Evolutionary conservation across 805 yeast genomes (phyloP), one percentile per base, ranked within the genome.

Genomic region (Zygotorulaspora florentina): DNA sequence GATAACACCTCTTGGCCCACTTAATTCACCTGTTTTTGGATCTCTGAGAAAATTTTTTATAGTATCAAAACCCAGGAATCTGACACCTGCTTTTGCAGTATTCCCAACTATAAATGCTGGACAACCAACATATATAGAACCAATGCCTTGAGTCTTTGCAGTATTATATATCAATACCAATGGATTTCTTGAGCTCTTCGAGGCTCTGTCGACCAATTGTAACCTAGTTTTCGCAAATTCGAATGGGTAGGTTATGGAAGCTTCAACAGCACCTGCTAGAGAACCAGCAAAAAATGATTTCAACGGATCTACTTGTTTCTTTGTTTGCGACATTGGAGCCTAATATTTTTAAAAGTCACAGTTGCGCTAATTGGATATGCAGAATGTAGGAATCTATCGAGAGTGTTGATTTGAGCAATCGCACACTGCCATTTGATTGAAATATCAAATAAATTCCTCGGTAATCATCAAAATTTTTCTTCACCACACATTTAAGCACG

Each of bases 101-200:
- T 91, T 91, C 31, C 99, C 99, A 30, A 90, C 84, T 27, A 91
- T 95, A 60, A 89, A 87, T 0, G 97, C 96, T 1, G 96, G 95
- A 72, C 98, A 91, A 12, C 99, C 99, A 4, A 90, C 90, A 64
- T 91, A 91, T 40, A 91, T 68, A 0, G 96, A 72, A 4, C 79
- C 70, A 0, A 85, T 64, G 17, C 99, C 98, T 62, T 90, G 96
- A 2, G 78, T 75, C 55, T 74, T 80, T 12, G 87, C 89, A 6
- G 86, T 80, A 46, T 79, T 83, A 63, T 79, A 79, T 50, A 93
- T 85, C 47, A 91, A 74, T 10, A 81, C 84, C 45, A 91, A 65
- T 28, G 99, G 99, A 61, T 93, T 91, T 54, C 90, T 73, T 2
- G 95, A 81, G 11, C 80, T 75, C 43, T 68, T 80, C 11, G 83